Evolutionary conservation across 1,139 yeast genomes (phyloP), one percentile per base, ranked within the genome.

Genomic region (Saccharomyces hybrid): DNA sequence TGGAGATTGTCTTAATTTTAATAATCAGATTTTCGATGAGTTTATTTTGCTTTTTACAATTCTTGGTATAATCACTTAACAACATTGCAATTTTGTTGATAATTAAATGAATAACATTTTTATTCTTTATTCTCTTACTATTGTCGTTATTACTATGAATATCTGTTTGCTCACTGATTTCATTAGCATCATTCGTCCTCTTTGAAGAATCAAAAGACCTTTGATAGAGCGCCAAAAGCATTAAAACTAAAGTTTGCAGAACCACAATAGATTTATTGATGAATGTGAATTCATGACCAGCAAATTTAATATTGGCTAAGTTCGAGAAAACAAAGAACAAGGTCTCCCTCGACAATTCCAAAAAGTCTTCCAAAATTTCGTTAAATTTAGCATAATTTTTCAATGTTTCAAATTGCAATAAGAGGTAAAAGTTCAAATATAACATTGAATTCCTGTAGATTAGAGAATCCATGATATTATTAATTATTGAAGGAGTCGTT

Each of bases 311-410:
- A 49, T 64, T 65, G 14, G 70, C 70, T 30, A 67, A 54, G 38
- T 65, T 66, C 7, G 70, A 67, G 54, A 67, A 67, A n/a, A 66
- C 58, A 54, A 58, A 66, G 52, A 66, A 66, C 25, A 66, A 56
- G 20, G 68, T 61, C 50, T 65, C 69, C 51, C 66, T 69, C 3
- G 61, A 47, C 23, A 65, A 38, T 41, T 61, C 62, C 30, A 67
- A 52, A 47, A 65, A 61, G 11, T 64, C 67, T 27, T 58, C 57
- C 42, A 62, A 61, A 14, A 51, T 53, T 27, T 57, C 59, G 30
- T 53, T 54, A 49, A 61, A 65, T 23, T 59, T 60, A n/a, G 56
- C 58, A 5, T 50, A 32, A 42, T 64, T 63, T 5, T 57, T 57
- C 20, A 57, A 25, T n/a, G 47, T 49, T 52, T 65, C 69, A 52